These are phyloP conservation scores for Nannochloris sp. DNA, from an alignment of 139 green algal genomes.

Conservation along the genomic window DNA sequence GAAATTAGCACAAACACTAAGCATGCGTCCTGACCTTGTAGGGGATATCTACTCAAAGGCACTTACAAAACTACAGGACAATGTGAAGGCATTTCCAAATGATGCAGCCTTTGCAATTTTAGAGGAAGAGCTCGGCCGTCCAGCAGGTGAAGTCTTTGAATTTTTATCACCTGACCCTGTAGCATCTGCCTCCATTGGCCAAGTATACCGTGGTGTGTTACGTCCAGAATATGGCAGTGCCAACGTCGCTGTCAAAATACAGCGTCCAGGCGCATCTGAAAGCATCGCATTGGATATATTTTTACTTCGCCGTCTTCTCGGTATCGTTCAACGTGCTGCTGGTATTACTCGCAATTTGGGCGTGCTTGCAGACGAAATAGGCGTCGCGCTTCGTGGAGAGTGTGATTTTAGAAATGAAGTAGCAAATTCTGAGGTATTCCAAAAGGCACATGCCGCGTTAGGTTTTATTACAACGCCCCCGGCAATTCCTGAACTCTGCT, in stretches of 20 bases:
- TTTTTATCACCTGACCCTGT: slow-evolving; percentile 78
- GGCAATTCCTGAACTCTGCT: slow-evolving; percentile 26
- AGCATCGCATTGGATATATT: slow-evolving; percentile 23
- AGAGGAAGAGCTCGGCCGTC: slow-evolving; percentile 74
- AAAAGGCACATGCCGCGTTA: slow-evolving; percentile 55
- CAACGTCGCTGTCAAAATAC: slow-evolving; percentile 95
- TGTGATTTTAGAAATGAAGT: slow-evolving; percentile 90
- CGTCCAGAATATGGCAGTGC: slow-evolving; percentile 54
- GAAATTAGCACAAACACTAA: slow-evolving; percentile 77
- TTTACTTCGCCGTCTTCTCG: slow-evolving; percentile 15
- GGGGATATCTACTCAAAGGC: slow-evolving; percentile 55
- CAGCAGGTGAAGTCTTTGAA: slow-evolving; percentile 76
- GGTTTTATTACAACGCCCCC: slow-evolving; percentile 23
- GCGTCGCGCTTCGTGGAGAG: slow-evolving; percentile 77
- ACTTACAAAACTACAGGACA: slow-evolving; percentile 69
- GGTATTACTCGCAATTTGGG: slow-evolving; percentile 21
- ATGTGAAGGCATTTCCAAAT: slow-evolving; percentile 40
- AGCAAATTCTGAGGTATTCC: slow-evolving; percentile 79
- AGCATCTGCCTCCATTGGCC: slow-evolving; percentile 84
- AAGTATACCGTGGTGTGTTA: slow-evolving; percentile 88
- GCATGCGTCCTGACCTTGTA: slow-evolving; percentile 55
- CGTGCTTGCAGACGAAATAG: slow-evolving; percentile 84
- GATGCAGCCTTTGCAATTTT: slow-evolving; percentile 57
- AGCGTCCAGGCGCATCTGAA: slow-evolving; percentile 24
- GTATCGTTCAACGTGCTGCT: slow-evolving; percentile 16